A percentile compares a stretch with the other conserved stretches of the same genome.
Evolutionary conservation across 148 eudicot genomes (phyloP).

Genomic region (Camellia granthamiana): DNA sequence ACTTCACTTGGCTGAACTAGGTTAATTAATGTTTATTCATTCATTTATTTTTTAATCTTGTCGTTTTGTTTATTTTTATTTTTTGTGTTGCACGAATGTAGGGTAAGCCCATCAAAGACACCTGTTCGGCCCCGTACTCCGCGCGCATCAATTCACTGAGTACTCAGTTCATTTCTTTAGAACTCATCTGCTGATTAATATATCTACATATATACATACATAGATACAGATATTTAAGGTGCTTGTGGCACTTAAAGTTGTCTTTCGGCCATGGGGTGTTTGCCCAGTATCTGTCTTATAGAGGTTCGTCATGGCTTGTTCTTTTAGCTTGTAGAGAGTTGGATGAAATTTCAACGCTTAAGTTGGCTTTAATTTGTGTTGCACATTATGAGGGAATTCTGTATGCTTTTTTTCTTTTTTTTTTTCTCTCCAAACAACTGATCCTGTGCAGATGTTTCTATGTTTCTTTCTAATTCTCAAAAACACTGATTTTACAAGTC

Average conservation of each 20-base stretch:
- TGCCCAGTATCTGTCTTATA: constrained; percentile 26
- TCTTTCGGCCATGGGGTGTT: constrained; percentile 6
- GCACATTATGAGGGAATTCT: constrained; percentile 7
- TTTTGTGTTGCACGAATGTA: constrained; percentile 17
- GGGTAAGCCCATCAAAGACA: constrained; percentile 96
- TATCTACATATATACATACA: constrained; percentile 13
- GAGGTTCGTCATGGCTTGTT: constrained; percentile 11
- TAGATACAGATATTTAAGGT: constrained; percentile 22
- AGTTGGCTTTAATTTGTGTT: constrained; percentile 15
- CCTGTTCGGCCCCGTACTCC: constrained; percentile 74
- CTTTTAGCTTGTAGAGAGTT: constrained; percentile 25
- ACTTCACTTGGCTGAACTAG: not conserved
- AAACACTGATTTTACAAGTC: not conserved
- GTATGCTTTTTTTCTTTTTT: constrained; percentile 15
- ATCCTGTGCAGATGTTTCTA: constrained; percentile 14
- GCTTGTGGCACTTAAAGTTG: constrained; percentile 25
- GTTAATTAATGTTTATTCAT: not conserved
- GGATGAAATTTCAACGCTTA: constrained; percentile 19
- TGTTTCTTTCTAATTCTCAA: constrained; percentile 18
- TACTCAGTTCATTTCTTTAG: not conserved
- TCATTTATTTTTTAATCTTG: not conserved
- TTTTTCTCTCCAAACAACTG: constrained; percentile 7
- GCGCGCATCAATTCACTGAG: constrained; percentile 45
- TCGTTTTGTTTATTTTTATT: not conserved
- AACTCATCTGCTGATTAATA: constrained; percentile 22